Base-by-base conservation (phyloP, 805 yeast genomes). In the Lipomyces sp. region DNA sequence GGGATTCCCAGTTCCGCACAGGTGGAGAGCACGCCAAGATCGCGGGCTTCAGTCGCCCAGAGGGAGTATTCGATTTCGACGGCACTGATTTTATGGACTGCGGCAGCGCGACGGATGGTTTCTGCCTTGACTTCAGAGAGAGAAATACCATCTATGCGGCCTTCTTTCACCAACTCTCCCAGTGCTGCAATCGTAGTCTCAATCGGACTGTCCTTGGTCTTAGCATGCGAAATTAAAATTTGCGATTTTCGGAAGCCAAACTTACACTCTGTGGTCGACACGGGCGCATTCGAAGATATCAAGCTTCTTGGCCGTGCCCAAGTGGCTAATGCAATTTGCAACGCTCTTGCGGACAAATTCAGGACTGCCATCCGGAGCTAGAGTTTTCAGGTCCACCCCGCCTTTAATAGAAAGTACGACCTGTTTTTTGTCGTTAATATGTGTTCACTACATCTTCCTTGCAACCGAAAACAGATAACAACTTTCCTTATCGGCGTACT, bases 1-100 rank as follows among this genome's bases (percentile, higher is more conserved):
- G 96, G 89, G 63, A 92, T 84, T n/a, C 80, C 80, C 37, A 82
- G 77, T 65, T 87, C 85, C 15, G 85, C 83, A 70, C 89, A 85
- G 5, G 84, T 82, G 3, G 81, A 84, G 68, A 87, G 84, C 29
- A 89, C 82, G 1, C 94, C 96, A 74, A 89, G 85, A 1, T 75
- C 66, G 48, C 85, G 72, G 45, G 89, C 84, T 18, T 89, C 90
- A 54, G 85, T 82, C 15, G 86, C 77, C 79, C 88, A 85, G 66
- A 92, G 73, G 1, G 96, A 90, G 66, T 87, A 83, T 77, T 92
- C 98, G 56, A 89, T 82, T 78, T 92, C 97, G 57, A 89, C 90
- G 71, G 86, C 86, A 2, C 85, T 81, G 64, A 91, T 82, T 51
- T 87, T 87, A 53, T 77, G 75, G 2, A 85, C 83, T 48, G 80